Conservation (phyloP, 1,284 basidiomycete genomes). For the Blastosporella zonata region DNA sequence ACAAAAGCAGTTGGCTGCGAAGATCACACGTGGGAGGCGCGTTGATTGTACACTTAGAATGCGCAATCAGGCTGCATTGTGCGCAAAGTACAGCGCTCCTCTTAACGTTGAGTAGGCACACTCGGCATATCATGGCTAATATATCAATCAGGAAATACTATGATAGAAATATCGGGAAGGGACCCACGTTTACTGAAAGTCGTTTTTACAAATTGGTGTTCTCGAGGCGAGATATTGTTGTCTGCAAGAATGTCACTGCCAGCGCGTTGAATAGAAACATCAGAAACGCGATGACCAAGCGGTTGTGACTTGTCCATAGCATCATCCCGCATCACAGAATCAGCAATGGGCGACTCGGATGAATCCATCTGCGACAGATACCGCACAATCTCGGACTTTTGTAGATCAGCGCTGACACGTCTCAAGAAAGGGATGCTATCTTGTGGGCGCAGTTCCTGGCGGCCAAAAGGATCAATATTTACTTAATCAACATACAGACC, state of each 20-base stretch:
- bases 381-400: slow-evolving; percentile 63
- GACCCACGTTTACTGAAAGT: slow-evolving; percentile 86
- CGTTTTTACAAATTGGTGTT: slow-evolving; percentile 88
- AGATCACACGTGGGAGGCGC: slow-evolving; percentile 83
- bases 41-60: slow-evolving; percentile 72
- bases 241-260: slow-evolving; percentile 38
- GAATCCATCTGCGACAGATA: slow-evolving; percentile 55
- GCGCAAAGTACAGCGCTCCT: slow-evolving; percentile 87
- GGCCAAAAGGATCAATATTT: slow-evolving; percentile 8
- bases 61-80: slow-evolving; percentile 86
- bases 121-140: slow-evolving; percentile 81
- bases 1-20: slow-evolving; percentile 68
- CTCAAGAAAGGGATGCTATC: slow-evolving; percentile 94
- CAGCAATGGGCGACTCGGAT: slow-evolving; percentile 44
- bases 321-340: slow-evolving; percentile 28
- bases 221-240: slow-evolving; percentile 55
- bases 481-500: neutral
- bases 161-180: slow-evolving; percentile 9
- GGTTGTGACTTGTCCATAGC: slow-evolving; percentile 29
- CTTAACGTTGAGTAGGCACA: slow-evolving; percentile 80
- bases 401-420: slow-evolving; percentile 82
- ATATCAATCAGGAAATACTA: slow-evolving; percentile 21
- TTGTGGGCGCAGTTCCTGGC: slow-evolving; percentile 77
- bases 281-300: slow-evolving; percentile 38
- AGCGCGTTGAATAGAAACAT: slow-evolving; percentile 29